Percentiles rank a stretch among this genome's conserved stretches.
Evolutionary conservation across 495 filamentous ascomycete genomes (phyloP).

Genomic region (Tetracladium marchalianum): DNA sequence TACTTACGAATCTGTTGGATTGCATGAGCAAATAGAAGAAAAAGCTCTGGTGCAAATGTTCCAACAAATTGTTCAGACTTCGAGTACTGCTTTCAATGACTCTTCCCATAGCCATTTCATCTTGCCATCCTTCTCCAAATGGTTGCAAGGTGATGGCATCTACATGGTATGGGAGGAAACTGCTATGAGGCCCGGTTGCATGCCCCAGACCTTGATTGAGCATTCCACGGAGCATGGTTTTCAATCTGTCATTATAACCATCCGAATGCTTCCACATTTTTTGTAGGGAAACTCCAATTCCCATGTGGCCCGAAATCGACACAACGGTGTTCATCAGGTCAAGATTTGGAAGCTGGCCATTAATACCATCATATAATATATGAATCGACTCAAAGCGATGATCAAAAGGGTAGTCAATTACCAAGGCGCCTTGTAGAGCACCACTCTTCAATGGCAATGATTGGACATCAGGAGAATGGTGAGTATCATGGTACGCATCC

Average conservation of each 20-base stretch:
- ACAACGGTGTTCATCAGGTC: slow-evolving; percentile 95
- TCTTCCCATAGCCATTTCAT: slow-evolving; percentile 90
- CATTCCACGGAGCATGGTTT: slow-evolving; percentile 91
- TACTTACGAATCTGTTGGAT: slow-evolving; percentile 86
- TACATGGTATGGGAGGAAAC: slow-evolving; percentile 96
- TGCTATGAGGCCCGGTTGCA: slow-evolving; percentile 84
- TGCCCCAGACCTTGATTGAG: slow-evolving; percentile 81
- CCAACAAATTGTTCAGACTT: slow-evolving; percentile 89
- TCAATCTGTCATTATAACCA: slow-evolving; percentile 69
- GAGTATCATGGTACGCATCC: slow-evolving; percentile 90
- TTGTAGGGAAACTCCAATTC: slow-evolving; percentile 70
- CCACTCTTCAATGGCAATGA: slow-evolving; percentile 87
- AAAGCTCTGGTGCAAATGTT: slow-evolving; percentile 97
- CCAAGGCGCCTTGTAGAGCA: slow-evolving; percentile 83
- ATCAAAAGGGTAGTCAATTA: slow-evolving; percentile 85
- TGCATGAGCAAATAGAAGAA: slow-evolving; percentile 97
- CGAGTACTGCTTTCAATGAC: slow-evolving; percentile 82
- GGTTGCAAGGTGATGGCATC: slow-evolving; percentile 91
- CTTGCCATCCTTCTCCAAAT: slow-evolving; percentile 86
- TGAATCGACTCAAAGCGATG: slow-evolving; percentile 77
- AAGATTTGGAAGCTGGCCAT: slow-evolving; percentile 89
- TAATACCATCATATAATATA: slow-evolving; percentile 91
- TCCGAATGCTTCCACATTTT: slow-evolving; percentile 80
- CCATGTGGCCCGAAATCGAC: slow-evolving; percentile 83
- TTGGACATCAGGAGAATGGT: slow-evolving; percentile 53